Evolutionary conservation across 2,329 filamentous ascomycete genomes (phyloP).

Genomic region (Colletotrichum incanum): DNA sequence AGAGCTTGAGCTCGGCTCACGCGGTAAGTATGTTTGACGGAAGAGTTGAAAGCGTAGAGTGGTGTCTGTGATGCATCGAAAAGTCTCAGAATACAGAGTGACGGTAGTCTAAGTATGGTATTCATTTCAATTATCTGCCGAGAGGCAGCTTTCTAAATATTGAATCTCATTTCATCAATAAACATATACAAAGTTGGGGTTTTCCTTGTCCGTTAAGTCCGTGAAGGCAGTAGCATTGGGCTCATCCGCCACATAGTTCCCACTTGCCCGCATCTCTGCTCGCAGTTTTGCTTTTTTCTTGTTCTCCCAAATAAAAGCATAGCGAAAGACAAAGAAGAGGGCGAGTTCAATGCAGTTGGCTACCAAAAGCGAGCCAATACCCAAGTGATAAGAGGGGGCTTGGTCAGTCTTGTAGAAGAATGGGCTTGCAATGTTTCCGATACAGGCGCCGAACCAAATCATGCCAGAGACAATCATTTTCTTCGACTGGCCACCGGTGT

Average conservation of each 20-base stretch:
- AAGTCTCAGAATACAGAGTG: no score
- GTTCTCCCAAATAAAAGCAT: constrained; percentile 59
- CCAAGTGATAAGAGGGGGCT: constrained; percentile 57
- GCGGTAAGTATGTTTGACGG: no score
- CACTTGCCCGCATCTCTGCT: constrained; percentile 49
- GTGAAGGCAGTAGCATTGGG: constrained; percentile 58
- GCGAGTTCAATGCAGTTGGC: constrained; percentile 57
- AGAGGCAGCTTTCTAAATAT: background rate
- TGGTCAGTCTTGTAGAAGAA: constrained; percentile 75
- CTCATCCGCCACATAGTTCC: constrained; percentile 47
- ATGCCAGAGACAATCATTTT: constrained; percentile 76
- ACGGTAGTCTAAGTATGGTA: no score
- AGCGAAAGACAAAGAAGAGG: constrained; percentile 57
- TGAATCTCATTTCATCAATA: constrained; percentile 47
- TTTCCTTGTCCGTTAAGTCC: constrained; percentile 61
- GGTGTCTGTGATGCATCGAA: no score
- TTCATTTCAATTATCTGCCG: no score
- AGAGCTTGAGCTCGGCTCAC: no score
- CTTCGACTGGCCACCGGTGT: constrained; percentile 71
- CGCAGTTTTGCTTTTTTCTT: constrained; percentile 54
- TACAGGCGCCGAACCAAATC: constrained; percentile 72
- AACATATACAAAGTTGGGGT: constrained; percentile 59
- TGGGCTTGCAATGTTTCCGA: constrained; percentile 74
- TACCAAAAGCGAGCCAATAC: constrained; percentile 60
- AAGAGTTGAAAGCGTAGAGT: no score